Evolutionary conservation across 108 stramenopile species (phyloP).

Genomic region (Halocafeteria seosinensis): DNA sequence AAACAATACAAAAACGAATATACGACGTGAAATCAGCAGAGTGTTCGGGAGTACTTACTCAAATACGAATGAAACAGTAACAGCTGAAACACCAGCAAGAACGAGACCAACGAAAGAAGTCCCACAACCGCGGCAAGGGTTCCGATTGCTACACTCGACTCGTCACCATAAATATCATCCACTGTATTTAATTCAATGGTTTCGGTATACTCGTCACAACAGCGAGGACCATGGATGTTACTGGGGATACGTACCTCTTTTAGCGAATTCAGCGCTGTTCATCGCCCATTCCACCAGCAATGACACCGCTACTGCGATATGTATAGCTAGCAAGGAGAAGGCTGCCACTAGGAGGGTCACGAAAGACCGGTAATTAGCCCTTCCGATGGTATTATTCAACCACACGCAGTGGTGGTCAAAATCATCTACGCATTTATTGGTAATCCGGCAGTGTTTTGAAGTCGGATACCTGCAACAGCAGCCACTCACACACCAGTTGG

Average conservation of each 20-base stretch:
- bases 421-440: slow-evolving; percentile 66
- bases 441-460: slow-evolving; percentile 76
- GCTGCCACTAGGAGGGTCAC: neutral
- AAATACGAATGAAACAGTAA: slow-evolving; percentile 53
- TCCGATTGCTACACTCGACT: too few relatives aligned
- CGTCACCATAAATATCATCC: too few relatives aligned
- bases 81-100: slow-evolving; percentile 45
- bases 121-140: too few relatives aligned
- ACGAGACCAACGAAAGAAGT: too few relatives aligned
- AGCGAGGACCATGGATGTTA: too few relatives aligned
- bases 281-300: neutral
- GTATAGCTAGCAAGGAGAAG: neutral
- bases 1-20: too few relatives aligned
- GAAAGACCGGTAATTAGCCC: neutral
- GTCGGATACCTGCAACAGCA: slow-evolving; percentile 28
- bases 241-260: too few relatives aligned
- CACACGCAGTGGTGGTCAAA: slow-evolving; percentile 89
- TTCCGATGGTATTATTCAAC: slow-evolving; percentile 72
- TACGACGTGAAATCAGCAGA: too few relatives aligned
- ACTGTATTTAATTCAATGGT: slow-evolving; percentile 29
- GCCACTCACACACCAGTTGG: neutral
- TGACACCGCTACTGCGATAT: neutral
- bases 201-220: neutral
- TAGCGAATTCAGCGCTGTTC: neutral
- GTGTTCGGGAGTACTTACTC: slow-evolving; percentile 31